Evolutionary conservation across 805 yeast genomes (phyloP), one percentile per base, ranked within the genome.

Genomic region (Sugiyamaella qingdaonensis): DNA sequence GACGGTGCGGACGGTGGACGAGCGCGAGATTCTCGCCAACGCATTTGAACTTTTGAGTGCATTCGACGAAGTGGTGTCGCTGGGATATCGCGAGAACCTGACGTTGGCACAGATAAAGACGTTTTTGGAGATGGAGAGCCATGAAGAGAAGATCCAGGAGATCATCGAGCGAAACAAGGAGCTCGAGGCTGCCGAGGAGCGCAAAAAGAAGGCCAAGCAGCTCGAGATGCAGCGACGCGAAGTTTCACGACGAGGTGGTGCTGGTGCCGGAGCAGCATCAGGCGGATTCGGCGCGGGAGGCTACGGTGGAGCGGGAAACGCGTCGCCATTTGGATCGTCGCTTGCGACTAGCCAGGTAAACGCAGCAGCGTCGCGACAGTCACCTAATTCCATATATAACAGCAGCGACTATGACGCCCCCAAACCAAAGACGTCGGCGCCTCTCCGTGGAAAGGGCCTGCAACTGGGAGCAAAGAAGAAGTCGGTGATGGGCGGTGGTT

Each of bases 131-230:
- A 92, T 94, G 98, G 98, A 94, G 72, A 87, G 96, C 39, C 97
- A 94, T 69, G 99, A 94, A 73, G 99, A 94, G 73, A 92, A 88
- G 76, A 92, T 95, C 66, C 98, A 94, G 76, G 97, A 94, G 68
- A 91, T 94, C 68, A 94, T 94, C 64, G 98, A 89, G 73, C 84
- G 91, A 70, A 94, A 94, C 76, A 94, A 94, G 73, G 99, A 94
- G 73, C 74, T 88, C 64, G 99, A 92, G 71, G 99, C 99, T 39
- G 84, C 88, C 52, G 99, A 94, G 73, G 97, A 92, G 72, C 85
- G 98, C 72, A 92, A 92, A 74, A 86, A 95, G 72, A 84, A 88
- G 68, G 97, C 98, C 48, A 88, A 86, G 69, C 95, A 89, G 68
- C 69, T 73, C 51, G 78, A 74, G 52, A 77, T 80, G 66, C 81